Percentiles rank a stretch among this genome's conserved stretches.
Evolutionary conservation across 1,139 yeast genomes (phyloP).

Genomic region (Saccharomyces uvarum): DNA sequence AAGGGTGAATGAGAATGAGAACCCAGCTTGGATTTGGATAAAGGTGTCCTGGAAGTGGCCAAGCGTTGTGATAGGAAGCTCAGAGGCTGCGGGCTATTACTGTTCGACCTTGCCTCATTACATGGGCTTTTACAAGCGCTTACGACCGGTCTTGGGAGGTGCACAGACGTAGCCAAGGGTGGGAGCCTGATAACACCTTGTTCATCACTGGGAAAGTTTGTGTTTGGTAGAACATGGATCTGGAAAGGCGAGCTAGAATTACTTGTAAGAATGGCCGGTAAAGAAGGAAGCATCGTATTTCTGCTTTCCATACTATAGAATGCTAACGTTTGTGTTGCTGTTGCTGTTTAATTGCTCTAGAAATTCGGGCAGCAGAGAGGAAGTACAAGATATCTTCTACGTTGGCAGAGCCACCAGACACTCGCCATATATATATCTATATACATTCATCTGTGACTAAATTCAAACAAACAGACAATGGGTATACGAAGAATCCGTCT

Average conservation of each 20-base stretch:
- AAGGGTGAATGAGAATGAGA: not conserved
- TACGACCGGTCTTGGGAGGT: not conserved
- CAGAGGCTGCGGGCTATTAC: not conserved
- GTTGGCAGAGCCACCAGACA: not conserved
- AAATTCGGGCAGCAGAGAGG: not conserved
- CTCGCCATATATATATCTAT: not conserved
- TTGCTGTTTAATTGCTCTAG: not conserved
- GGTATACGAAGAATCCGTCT: not conserved
- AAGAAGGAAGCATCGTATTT: not conserved
- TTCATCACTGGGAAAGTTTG: slow-evolving; percentile 12
- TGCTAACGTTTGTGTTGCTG: not conserved
- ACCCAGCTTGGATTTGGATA: not conserved
- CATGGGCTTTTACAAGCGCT: not conserved
- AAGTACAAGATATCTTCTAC: not conserved
- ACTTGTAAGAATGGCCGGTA: not conserved
- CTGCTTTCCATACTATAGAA: not conserved
- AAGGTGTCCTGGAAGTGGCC: not conserved
- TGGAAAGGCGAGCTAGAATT: not conserved
- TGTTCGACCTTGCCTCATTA: not conserved
- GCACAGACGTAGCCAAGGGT: not conserved
- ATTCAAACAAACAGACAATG: not conserved
- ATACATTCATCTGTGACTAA: not conserved
- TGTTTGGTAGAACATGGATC: not conserved
- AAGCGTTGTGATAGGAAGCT: not conserved
- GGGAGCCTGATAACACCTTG: slow-evolving; percentile 8